phyloP scores from a whole-genome alignment of 2,329 filamentous ascomycete species.

The Fusarium xyrophilum region DNA sequence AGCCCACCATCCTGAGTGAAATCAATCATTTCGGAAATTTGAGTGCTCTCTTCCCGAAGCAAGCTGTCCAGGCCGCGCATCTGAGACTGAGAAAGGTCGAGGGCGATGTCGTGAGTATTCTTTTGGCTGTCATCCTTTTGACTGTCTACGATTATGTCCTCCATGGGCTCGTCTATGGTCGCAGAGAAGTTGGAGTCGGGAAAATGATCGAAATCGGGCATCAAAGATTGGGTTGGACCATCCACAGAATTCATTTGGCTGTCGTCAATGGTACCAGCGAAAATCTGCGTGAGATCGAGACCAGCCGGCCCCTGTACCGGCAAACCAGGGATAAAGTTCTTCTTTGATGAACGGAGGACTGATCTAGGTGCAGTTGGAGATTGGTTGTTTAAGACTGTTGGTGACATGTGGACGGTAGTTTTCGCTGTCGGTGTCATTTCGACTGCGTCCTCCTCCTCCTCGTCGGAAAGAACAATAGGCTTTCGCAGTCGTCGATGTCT shows the following conservation, averaged over 20 bases:
- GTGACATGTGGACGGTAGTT: constrained; percentile 50
- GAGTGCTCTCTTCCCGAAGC: constrained; percentile 60
- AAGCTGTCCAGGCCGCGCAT: constrained; percentile 65
- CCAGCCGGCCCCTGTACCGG: constrained; percentile 67
- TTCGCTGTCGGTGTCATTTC: constrained; percentile 60
- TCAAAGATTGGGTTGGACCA: constrained; percentile 54
- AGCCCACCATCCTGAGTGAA: constrained; percentile 85
- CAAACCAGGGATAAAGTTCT: constrained; percentile 73
- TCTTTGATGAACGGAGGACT: constrained; percentile 71
- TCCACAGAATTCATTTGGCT: constrained; percentile 51
- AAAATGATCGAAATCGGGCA: constrained; percentile 65
- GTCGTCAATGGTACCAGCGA: constrained; percentile 85
- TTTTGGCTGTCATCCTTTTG: constrained; percentile 48
- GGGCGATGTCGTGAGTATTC: constrained; percentile 55
- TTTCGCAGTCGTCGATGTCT: constrained; percentile 59
- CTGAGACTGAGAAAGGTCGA: constrained; percentile 68
- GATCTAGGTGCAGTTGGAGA: constrained; percentile 67
- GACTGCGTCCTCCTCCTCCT: constrained; percentile 53
- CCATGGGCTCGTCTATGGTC: constrained; percentile 60
- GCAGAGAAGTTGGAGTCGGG: constrained; percentile 68
- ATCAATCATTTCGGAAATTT: constrained; percentile 73
- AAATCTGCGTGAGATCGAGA: constrained; percentile 86
- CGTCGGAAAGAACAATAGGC: constrained; percentile 63
- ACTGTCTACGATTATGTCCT: constrained; percentile 59
- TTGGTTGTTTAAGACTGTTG: constrained; percentile 49